Base-by-base conservation (phyloP, 129 eudicot genomes). In the Flaveria trinervia region DNA sequence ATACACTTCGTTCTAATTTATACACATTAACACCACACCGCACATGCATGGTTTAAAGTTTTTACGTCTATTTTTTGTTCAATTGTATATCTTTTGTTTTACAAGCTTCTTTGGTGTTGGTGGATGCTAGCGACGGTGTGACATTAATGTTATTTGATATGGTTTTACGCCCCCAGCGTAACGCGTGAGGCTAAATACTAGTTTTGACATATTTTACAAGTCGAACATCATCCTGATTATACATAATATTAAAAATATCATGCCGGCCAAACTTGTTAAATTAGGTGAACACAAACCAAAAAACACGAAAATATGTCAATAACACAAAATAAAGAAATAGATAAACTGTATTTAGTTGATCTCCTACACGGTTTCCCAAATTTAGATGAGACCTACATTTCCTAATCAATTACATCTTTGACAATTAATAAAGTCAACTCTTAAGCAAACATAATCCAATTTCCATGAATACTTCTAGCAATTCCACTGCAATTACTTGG, bases 401-500 rank as follows among this genome's bases (percentile, higher is more conserved):
- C 75, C 62, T 52, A 14, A 80, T 80, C 60, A 56, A 66, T 65
- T 65, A 22, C 33, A 66, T 30, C 43, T 18, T 73, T 80, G 80
- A 80, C 75, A 39, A 71, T 52, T 15, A 9, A 74, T 28, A 67
- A 45, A 80, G 80, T 74, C 84, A 80, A 80, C 79, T 30, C 62
- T 39, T 17, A 15, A 65, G 16, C 46, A 68, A 73, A 72, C 6
- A 25, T 17, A 18, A 73, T 25, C 62, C 68, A 41, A 28, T 26
- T 80, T 74, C 64, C 70, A 54, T 65, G 62, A 54, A 66, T 23
- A 17, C n/a, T 13, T 65, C 74, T 54, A 17, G 77, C 72, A 71
- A 79, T 2, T 61, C 30, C 45, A 20, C 9, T 71, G 74, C 65
- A 80, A 80, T 25, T 80, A 12, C 72, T 79, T 62, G 65, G 54